Base-by-base conservation (phyloP, 1,284 basidiomycete genomes). In the Ceratobasidium sp. region DNA sequence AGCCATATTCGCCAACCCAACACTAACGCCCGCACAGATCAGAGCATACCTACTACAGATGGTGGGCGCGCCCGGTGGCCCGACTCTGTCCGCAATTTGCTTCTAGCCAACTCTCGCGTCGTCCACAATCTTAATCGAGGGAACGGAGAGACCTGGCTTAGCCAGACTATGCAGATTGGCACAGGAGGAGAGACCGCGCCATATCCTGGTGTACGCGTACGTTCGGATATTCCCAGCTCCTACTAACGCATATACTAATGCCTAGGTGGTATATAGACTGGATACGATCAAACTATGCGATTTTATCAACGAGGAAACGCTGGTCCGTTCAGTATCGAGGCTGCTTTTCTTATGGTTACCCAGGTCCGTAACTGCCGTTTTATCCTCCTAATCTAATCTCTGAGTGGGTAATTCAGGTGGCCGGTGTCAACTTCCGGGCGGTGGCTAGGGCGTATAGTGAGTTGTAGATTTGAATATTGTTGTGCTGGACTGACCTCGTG, bases 251-350 rank as follows among this genome's bases (percentile, higher is more conserved):
- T 6, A 41, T 41, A 41, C 38, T 41, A 10, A 41, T 38, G n/a
- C 10, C 7, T 33, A 7, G 12, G 30, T 38, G 12, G 2, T 5
- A 38, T 20, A n/a, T 33, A 64, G 60, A 33, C 18, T 20, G 60
- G 60, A 44, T 64, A 64, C 60, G 60, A 64, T 33, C 41, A 35
- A 18, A 35, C 12, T 7, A 35, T 64, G 60, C 38, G 18, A 6
- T 64, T 38, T 44, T 64, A 44, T 35, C 60, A 64, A 16, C 35
- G 60, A 2, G 60, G 60, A 18, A 41, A 41, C 6, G 30, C 30
- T n/a, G 60, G 60, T 12, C 60, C 60, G 3, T 64, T 64, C 30
- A 64, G 60, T 64, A 30, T 64, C 60, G 60, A 64, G 35, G 60
- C 60, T 38, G 60, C 60, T 20, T 64, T 64, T 23, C 3, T 64